A percentile compares a stretch with the other conserved stretches of the same genome.
Conservation (phyloP, 2,329 filamentous ascomycete species). For the Hypoxylon sp. region DNA sequence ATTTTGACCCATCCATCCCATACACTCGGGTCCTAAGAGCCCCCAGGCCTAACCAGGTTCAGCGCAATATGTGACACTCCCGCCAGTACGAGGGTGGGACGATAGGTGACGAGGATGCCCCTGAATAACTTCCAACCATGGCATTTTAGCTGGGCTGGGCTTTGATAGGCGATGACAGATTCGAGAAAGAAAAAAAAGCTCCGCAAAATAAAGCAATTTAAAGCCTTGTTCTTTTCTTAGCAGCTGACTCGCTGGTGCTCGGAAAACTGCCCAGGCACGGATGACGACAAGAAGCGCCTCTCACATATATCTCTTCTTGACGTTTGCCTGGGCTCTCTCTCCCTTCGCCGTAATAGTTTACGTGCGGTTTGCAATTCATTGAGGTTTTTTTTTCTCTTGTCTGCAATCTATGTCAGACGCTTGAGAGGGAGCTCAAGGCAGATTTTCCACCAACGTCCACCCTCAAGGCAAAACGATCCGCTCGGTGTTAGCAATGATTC, state of each 20-base stretch:
- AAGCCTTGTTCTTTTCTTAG: slow-evolving; percentile 45
- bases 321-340: slow-evolving; percentile 30
- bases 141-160: slow-evolving; percentile 41
- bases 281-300: slow-evolving; percentile 48
- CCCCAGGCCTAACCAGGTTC: slow-evolving; percentile 36
- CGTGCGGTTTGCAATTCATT: slow-evolving; percentile 10
- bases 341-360: slow-evolving; percentile 32
- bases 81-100: slow-evolving; percentile 36
- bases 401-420: slow-evolving; percentile 27
- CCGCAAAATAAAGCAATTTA: slow-evolving; percentile 50
- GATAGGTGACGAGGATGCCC: slow-evolving; percentile 41
- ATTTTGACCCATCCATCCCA: slow-evolving; percentile 38
- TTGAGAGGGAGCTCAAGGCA: slow-evolving; percentile 24
- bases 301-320: slow-evolving; percentile 39
- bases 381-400: slow-evolving; percentile 1
- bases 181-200: slow-evolving; percentile 37
- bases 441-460: slow-evolving; percentile 17
- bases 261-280: slow-evolving; percentile 20
- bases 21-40: slow-evolving; percentile 43
- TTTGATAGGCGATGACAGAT: slow-evolving; percentile 36
- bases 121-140: slow-evolving; percentile 43
- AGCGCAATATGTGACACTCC: slow-evolving; percentile 36
- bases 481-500: slow-evolving; percentile 16
- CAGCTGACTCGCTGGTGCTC: slow-evolving; percentile 39
- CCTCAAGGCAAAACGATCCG: slow-evolving; percentile 26